Conservation (phyloP, 2,329 filamentous ascomycete species). For the Dothideomycetes sp. region DNA sequence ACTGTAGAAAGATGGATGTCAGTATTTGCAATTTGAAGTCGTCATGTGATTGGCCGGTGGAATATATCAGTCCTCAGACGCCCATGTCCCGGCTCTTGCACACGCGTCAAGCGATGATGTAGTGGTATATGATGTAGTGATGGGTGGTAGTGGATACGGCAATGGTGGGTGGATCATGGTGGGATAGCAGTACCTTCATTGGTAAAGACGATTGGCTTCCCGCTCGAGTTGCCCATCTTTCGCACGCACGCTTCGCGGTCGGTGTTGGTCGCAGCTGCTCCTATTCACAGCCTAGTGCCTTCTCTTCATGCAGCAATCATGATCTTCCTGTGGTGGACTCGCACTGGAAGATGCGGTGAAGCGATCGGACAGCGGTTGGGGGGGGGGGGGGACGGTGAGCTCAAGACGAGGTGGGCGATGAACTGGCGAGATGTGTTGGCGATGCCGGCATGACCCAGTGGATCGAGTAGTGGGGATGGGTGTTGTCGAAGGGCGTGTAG, state of each 20-base stretch:
- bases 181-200: slow-evolving; percentile 63
- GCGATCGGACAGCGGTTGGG: no score
- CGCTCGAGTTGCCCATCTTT: slow-evolving; percentile 89
- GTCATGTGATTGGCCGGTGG: no score
- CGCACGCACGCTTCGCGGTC: not conserved
- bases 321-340: not conserved
- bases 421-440: no score
- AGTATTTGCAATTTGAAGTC: no score
- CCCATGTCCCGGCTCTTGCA: not conserved
- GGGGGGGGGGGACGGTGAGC: no score
- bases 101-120: no score
- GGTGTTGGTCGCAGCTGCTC: not conserved
- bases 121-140: no score
- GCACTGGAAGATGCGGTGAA: not conserved
- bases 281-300: not conserved
- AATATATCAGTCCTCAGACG: not conserved
- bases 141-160: no score
- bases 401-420: no score
- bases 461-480: no score
- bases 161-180: no score
- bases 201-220: slow-evolving; percentile 83
- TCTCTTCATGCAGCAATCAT: not conserved
- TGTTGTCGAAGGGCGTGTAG: no score
- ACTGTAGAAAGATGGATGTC: slow-evolving; percentile 42
- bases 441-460: not conserved